These are phyloP conservation scores for Talaromyces verruculosus DNA, from an alignment of 2,329 filamentous ascomycete species.

Conservation along the genomic window DNA sequence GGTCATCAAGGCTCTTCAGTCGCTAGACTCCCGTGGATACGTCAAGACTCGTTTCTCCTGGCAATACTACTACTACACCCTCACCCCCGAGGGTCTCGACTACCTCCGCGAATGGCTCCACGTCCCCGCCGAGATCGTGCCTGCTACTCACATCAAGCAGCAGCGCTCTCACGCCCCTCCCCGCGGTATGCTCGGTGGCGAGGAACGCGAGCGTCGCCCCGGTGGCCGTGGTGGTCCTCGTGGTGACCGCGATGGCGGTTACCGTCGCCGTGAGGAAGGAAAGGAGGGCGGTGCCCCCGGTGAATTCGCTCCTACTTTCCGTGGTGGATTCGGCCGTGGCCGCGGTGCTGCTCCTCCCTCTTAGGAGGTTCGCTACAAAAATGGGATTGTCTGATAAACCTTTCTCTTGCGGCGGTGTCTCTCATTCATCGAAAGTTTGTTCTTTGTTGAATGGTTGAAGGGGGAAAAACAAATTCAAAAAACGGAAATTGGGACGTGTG, in stretches of 20 bases:
- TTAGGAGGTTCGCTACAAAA: constrained; percentile 1
- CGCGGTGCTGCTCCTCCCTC: constrained; percentile 67
- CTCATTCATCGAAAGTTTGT: constrained; percentile 11
- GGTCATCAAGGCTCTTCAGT: constrained; percentile 98
- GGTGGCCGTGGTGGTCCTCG: constrained; percentile 76
- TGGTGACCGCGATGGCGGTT: constrained; percentile 70
- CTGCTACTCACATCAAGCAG: constrained; percentile 99
- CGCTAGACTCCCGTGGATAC: constrained; percentile 94
- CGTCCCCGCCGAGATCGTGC: constrained; percentile 98
- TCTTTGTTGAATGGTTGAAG: constrained; percentile 14
- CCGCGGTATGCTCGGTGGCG: constrained; percentile 92
- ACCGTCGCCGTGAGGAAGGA: constrained; percentile 80
- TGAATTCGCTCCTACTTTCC: constrained; percentile 91
- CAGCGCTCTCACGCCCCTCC: constrained; percentile 97
- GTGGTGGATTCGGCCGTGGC: constrained; percentile 86
- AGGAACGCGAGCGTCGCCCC: constrained; percentile 75
- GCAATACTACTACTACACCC: constrained; percentile 99
- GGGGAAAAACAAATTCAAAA: constrained; percentile 1
- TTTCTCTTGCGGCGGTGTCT: constrained; percentile 3
- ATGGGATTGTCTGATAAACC: background rate
- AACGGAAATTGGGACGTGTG: background rate
- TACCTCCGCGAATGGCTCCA: constrained; percentile 99
- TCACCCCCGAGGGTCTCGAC: constrained; percentile 98
- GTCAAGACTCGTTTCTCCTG: constrained; percentile 99
- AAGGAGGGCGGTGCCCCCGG: constrained; percentile 92